Percentiles rank a stretch among this genome's conserved stretches.
phyloP scores from a whole-genome alignment of 768 basidiomycete genomes.

The Mycena chlorophos region DNA sequence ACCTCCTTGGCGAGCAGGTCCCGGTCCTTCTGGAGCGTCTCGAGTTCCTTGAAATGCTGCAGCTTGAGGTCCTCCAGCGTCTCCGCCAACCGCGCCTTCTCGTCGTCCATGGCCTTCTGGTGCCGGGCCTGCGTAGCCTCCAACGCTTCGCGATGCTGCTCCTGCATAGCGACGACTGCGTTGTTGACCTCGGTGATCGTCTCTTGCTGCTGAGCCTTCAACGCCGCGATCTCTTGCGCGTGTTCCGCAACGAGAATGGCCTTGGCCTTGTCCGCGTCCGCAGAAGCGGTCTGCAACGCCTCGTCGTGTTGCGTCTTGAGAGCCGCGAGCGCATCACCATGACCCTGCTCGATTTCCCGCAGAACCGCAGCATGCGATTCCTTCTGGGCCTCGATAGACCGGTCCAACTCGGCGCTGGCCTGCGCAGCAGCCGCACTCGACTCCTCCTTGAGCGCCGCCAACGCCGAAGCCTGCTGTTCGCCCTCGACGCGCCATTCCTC shows the following conservation, averaged over 20 bases:
- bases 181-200: slow-evolving; percentile 43
- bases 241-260: slow-evolving; percentile 43
- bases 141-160: slow-evolving; percentile 37
- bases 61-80: slow-evolving; percentile 51
- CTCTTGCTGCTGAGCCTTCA: slow-evolving; percentile 50
- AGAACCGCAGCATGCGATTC: slow-evolving; percentile 58
- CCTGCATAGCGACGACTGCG: slow-evolving; percentile 39
- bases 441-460: slow-evolving; percentile 48
- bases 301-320: slow-evolving; percentile 50
- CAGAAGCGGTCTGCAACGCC: slow-evolving; percentile 32
- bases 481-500: slow-evolving; percentile 55
- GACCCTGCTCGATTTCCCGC: slow-evolving; percentile 53
- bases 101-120: slow-evolving; percentile 43
- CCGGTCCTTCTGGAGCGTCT: slow-evolving; percentile 47
- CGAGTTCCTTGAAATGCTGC: slow-evolving; percentile 50
- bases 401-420: slow-evolving; percentile 49
- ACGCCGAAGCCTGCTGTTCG: slow-evolving; percentile 46
- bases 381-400: slow-evolving; percentile 45
- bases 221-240: slow-evolving; percentile 37
- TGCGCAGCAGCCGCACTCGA: slow-evolving; percentile 35
- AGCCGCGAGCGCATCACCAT: slow-evolving; percentile 54
- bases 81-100: slow-evolving; percentile 46
- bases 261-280: slow-evolving; percentile 38
- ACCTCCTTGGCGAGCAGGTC: slow-evolving; percentile 57
- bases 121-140: slow-evolving; percentile 38